Evolutionary conservation across 169 alveolate species (phyloP).

Genomic region (Cryptosporidium bovis): DNA sequence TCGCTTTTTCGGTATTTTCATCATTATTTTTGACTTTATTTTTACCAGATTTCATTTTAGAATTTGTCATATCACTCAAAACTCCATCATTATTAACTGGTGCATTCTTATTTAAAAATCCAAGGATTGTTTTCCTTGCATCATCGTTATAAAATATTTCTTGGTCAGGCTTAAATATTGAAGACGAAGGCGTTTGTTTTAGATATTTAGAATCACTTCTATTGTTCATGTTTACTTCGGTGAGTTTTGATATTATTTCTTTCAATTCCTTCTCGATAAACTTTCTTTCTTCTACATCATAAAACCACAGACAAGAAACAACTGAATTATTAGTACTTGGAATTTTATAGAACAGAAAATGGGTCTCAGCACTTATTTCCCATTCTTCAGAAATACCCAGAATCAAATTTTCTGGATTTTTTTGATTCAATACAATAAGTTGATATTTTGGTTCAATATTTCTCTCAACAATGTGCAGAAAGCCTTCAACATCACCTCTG

Average conservation of each 20-base stretch:
- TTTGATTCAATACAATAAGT: constrained; percentile 59
- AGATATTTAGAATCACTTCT: neutral
- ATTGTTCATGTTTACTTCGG: constrained; percentile 5
- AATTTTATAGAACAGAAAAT: constrained; percentile 46
- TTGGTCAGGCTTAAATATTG: neutral
- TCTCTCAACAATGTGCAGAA: constrained; percentile 58
- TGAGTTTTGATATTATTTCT: constrained; percentile 31
- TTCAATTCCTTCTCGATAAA: constrained; percentile 24
- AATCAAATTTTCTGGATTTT: constrained; percentile 66
- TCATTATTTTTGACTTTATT: neutral
- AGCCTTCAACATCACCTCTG: constrained; percentile 73
- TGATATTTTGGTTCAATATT: constrained; percentile 51
- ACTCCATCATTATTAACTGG: neutral
- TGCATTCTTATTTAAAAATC: constrained; percentile 36
- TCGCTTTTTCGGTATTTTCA: neutral
- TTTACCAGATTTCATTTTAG: neutral
- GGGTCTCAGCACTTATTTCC: constrained; percentile 71
- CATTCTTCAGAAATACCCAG: constrained; percentile 47
- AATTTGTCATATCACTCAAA: too few relatives aligned
- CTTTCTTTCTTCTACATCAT: constrained; percentile 66
- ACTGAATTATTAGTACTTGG: neutral
- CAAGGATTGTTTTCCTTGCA: constrained; percentile 69
- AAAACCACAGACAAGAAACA: constrained; percentile 64
- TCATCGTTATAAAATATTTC: constrained; percentile 8
- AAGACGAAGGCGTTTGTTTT: neutral